Conservation (phyloP, 2,329 filamentous ascomycete genomes). For the Colletotrichum sp. region DNA sequence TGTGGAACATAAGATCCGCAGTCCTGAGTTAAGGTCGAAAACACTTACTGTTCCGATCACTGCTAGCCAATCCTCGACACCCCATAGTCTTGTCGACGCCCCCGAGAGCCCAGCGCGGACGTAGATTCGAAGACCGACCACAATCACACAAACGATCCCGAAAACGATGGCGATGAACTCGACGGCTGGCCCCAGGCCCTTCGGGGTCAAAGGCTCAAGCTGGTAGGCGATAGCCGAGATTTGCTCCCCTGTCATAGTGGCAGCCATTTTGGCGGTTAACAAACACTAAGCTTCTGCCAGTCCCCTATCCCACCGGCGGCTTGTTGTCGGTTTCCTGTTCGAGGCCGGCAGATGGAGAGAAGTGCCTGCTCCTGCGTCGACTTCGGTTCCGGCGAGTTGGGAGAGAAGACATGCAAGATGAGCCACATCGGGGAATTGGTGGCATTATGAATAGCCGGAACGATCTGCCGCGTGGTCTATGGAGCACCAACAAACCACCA, state of each 20-base stretch:
- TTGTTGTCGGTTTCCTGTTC: not conserved
- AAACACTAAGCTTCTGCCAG: not conserved
- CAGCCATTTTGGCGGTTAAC: not conserved
- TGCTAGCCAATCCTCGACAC: not conserved
- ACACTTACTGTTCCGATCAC: not conserved
- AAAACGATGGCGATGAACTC: not conserved
- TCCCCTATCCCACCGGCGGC: not conserved
- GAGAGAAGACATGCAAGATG: not conserved
- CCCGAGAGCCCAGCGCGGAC: constrained; percentile 6
- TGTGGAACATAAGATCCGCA: not conserved
- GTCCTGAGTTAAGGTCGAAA: not conserved
- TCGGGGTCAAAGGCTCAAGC: not conserved
- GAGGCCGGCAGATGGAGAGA: not conserved
- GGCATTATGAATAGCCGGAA: not conserved
- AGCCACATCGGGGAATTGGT: not conserved
- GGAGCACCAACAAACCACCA: not conserved
- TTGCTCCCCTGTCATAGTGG: not conserved
- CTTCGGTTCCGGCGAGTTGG: not conserved
- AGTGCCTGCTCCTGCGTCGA: not conserved
- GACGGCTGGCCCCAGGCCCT: not conserved
- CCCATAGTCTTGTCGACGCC: not conserved
- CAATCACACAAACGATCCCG: not conserved
- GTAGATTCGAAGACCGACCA: not conserved
- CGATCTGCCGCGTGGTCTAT: not conserved
- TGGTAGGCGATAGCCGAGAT: not conserved